A percentile compares a stretch with the other conserved stretches of the same genome.
phyloP scores from a whole-genome alignment of 2,329 filamentous ascomycete genomes.

The Cylindrodendrum hubeiense region DNA sequence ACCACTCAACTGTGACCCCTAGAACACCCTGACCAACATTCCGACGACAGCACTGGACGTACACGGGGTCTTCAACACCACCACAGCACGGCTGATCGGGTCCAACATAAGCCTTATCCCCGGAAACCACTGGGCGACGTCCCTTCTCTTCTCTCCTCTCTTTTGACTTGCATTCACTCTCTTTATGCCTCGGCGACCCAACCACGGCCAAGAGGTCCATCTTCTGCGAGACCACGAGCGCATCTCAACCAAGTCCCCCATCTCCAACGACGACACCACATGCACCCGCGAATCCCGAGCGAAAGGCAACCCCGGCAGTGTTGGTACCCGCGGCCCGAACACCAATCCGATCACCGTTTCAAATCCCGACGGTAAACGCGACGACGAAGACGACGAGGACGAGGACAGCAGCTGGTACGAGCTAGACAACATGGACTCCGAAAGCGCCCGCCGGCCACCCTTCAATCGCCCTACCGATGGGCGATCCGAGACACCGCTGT shows the following conservation, averaged over 20 bases:
- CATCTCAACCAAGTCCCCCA: conserved; percentile 28
- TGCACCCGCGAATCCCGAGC: conserved; percentile 39
- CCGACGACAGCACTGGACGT: conserved; percentile 22
- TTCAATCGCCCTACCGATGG: conserved; percentile 61
- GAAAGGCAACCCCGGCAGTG: conserved; percentile 41
- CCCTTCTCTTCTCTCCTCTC: conserved; percentile 27
- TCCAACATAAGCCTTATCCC: conserved; percentile 23
- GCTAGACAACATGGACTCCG: conserved; percentile 56
- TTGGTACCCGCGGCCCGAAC: conserved; percentile 40
- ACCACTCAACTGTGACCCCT: conserved; percentile 29
- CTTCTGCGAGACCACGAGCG: conserved; percentile 35
- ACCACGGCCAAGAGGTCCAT: conserved; percentile 39
- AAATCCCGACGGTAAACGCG: conserved; percentile 44
- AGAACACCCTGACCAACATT: conserved; percentile 19
- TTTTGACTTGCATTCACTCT: conserved; percentile 16
- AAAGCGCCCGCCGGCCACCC: conserved; percentile 55
- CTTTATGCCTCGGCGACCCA: conserved; percentile 39
- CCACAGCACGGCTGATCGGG: conserved; percentile 36
- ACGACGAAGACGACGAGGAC: conserved; percentile 49
- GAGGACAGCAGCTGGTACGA: conserved; percentile 42
- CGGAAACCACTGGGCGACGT: conserved; percentile 24
- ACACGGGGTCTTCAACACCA: conserved; percentile 20
- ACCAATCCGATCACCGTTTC: conserved; percentile 44
- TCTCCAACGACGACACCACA: conserved; percentile 43
- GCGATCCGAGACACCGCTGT: conserved; percentile 57